Base-by-base conservation (phyloP, 2,329 filamentous ascomycete species). In the Epichloe hybrida region DNA sequence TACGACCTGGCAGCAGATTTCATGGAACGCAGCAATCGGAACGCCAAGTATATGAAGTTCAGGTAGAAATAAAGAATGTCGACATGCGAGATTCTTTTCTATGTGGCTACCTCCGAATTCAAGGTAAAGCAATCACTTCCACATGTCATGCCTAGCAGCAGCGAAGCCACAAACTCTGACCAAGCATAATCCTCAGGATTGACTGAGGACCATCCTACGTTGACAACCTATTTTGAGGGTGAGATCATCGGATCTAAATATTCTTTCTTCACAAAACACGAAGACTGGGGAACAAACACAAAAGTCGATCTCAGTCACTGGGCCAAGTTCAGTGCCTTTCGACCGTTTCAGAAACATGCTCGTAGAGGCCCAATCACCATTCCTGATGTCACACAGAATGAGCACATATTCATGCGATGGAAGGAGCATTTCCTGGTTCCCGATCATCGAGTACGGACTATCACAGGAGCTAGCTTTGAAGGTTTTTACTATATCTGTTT, bases 401-500 rank as follows among this genome's bases (percentile, higher is more conserved):
- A 96, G 59, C 83, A 94, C 64, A 83, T 98, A 35, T 98, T 96
- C 63, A 98, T 98, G 93, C 82, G 93, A 54, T 98, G 93, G 93
- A 98, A 98, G 68, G 93, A 98, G 64, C 89, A 95, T 61, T 98
- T 98, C 61, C 73, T 98, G 0, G 93, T 98, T 0, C 93, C 93
- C 1, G 90, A 98, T 62, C 93, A 98, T 65, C 80, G 87, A 15
- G 89, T 97, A 20, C 80, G 84, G 54, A 94, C 87, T 11, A 95
- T 98, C 54, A 86, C 82, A 36, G 93, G 93, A 17, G 93, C 93
- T 7, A 97, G 91, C 62, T 98, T 97, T 54, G 93, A 98, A 64
- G 93, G 93, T 0, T 98, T 98, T 65, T 98, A 97, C 66, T 98
- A 98, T 63, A 97, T 98, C 58, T 96, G 90, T 71, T 97, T 97